A percentile compares a stretch with the other conserved stretches of the same genome.
phyloP scores from a whole-genome alignment of 2,329 filamentous ascomycete genomes.

The Ophiosphaerella herpotricha region DNA sequence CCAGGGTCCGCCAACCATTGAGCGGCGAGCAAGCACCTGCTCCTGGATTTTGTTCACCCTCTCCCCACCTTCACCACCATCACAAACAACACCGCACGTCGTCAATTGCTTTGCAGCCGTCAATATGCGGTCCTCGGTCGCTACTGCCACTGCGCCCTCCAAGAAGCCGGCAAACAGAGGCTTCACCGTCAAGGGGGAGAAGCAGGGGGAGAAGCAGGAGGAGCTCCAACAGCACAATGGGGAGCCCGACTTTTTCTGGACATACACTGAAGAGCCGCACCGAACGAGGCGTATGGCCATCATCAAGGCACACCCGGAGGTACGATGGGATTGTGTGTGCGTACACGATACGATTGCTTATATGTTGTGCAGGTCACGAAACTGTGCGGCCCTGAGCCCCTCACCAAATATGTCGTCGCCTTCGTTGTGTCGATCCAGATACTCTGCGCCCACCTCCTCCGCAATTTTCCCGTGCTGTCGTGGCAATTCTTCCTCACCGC shows the following conservation, averaged over 20 bases:
- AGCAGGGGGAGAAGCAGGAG: slow-evolving; percentile 22
- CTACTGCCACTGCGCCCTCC: slow-evolving; percentile 38
- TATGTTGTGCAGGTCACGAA: slow-evolving; percentile 75
- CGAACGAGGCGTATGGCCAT: slow-evolving; percentile 88
- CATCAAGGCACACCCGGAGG: slow-evolving; percentile 97
- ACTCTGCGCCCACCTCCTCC: slow-evolving; percentile 74
- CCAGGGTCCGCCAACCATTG: too few relatives aligned
- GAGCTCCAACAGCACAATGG: slow-evolving; percentile 24
- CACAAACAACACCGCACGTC: neutral
- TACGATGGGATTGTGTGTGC: slow-evolving; percentile 43
- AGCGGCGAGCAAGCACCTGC: too few relatives aligned
- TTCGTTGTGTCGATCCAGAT: slow-evolving; percentile 84
- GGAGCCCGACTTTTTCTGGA: slow-evolving; percentile 86
- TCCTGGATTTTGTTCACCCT: too few relatives aligned
- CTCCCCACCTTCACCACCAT: too few relatives aligned
- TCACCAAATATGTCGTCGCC: slow-evolving; percentile 91
- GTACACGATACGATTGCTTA: neutral
- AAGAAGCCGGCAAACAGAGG: slow-evolving; percentile 27
- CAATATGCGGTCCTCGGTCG: slow-evolving; percentile 45
- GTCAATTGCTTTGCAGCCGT: slow-evolving; percentile 6
- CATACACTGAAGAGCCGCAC: slow-evolving; percentile 97
- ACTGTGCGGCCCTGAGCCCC: slow-evolving; percentile 91
- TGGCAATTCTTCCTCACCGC: slow-evolving; percentile 84
- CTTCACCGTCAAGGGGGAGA: slow-evolving; percentile 27
- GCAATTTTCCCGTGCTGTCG: slow-evolving; percentile 77